phyloP scores from a whole-genome alignment of 345 rosid species.

The Arabidopsis suecica region DNA sequence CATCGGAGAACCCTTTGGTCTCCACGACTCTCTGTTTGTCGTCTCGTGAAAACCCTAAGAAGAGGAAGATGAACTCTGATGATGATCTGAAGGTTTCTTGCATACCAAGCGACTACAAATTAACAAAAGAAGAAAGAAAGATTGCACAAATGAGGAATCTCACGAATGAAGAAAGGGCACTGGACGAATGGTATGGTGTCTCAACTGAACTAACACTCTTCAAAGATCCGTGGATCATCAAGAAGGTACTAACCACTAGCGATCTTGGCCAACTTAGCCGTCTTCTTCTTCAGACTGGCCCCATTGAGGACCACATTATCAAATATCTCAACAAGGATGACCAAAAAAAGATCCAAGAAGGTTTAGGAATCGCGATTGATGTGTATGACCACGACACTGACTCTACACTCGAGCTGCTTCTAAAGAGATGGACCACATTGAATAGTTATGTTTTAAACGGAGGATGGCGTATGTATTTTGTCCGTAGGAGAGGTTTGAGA shows the following conservation, averaged over 20 bases:
- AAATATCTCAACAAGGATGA: not conserved
- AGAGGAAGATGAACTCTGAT: not conserved
- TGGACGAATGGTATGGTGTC: slow-evolving; percentile 11
- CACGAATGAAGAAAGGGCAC: slow-evolving; percentile 19
- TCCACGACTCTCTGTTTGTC: slow-evolving; percentile 14
- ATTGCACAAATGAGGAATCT: not conserved
- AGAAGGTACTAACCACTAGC: slow-evolving; percentile 14
- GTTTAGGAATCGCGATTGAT: not conserved
- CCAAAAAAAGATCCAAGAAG: not conserved
- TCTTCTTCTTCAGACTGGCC: slow-evolving; percentile 15
- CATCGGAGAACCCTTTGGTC: not conserved
- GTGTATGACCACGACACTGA: slow-evolving; percentile 37
- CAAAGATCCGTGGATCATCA: slow-evolving; percentile 34
- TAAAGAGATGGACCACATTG: not conserved
- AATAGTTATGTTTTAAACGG: slow-evolving; percentile 15
- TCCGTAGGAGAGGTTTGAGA: slow-evolving; percentile 20
- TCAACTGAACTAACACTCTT: slow-evolving; percentile 22
- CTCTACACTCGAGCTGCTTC: slow-evolving; percentile 9
- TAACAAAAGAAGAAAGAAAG: not conserved
- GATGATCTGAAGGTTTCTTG: not conserved
- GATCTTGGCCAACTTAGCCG: slow-evolving; percentile 23
- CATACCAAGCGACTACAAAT: slow-evolving; percentile 6
- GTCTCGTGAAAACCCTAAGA: not conserved
- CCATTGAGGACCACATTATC: slow-evolving; percentile 4
- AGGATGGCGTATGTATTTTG: slow-evolving; percentile 28